Evolutionary conservation across 805 yeast species (phyloP), one percentile per base, ranked within the genome.

Genomic region (Zygosaccharomyces kombuchaensis): DNA sequence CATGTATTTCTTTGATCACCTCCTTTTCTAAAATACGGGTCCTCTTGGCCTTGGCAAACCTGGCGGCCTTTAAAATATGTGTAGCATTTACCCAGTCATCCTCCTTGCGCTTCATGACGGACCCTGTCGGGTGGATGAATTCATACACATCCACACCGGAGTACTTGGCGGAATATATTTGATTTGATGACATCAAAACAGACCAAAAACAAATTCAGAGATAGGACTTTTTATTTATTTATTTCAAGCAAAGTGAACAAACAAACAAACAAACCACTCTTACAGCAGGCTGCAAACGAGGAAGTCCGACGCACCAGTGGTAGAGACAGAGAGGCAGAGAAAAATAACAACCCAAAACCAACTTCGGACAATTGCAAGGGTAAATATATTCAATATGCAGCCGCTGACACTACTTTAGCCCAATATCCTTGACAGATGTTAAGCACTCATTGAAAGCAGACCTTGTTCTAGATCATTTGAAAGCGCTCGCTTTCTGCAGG

Each of bases 61-160:
- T 83, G 38, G 97, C 96, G 35, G 91, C 90, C 65, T 91, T 91
- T 51, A 91, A 72, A 39, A 91, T 87, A 63, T 91, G 98, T 21
- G 98, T 91, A 9, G 98, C 98, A 67, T 91, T 91, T 48, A 84
- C 87, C 90, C 90, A 85, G 45, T 83, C 83, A 62, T 85, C 93
- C 30, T 73, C 68, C 54, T 82, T 80, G 46, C 93, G 69, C 65
- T 90, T 75, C 93, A 85, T 85, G 12, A 85, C 81, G 22, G 90
- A 85, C 14, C 84, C 81, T 29, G 82, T 79, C 40, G 81, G 76
- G 54, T 77, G 77, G 21, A 77, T 67, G 56, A 82, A 74, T 70
- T 91, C 86, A 69, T 85, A 95, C 50, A 90, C 91, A 61, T 93
- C 86, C 44, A 87, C 85, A 55, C 88, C 79, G 32, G 90, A 76